Evolutionary conservation across 192 early-diverging fungal genomes (phyloP).

Genomic region (Backusella tuberculispora): DNA sequence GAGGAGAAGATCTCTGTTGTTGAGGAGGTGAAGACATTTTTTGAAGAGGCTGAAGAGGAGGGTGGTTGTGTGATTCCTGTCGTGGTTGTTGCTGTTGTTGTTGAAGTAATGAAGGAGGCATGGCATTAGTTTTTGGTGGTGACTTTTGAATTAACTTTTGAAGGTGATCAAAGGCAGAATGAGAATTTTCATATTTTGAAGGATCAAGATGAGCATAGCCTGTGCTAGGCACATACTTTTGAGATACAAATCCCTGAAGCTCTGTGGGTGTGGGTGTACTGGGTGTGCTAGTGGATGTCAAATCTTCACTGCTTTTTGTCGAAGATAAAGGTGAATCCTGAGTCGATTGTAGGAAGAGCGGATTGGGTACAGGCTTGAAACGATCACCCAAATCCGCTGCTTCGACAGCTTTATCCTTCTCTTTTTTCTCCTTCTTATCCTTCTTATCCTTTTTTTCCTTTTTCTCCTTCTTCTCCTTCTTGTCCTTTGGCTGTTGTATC

Average conservation of each 20-base stretch:
- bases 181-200: conserved; percentile 12
- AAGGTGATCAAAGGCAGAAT: conserved; percentile 18
- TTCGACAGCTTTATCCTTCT: neutral
- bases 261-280: conserved; percentile 17
- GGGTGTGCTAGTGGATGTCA: neutral
- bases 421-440: neutral
- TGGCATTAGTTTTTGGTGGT: neutral
- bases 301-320: neutral
- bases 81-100: neutral
- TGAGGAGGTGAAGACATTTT: neutral
- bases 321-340: conserved; percentile 10
- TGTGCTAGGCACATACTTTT: conserved; percentile 3
- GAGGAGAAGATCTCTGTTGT: neutral
- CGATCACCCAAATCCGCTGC: neutral
- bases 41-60: conserved; percentile 4
- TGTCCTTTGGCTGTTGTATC: neutral
- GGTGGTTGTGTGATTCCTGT: neutral
- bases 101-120: neutral
- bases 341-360: conserved; percentile 5
- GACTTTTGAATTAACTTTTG: conserved; percentile 1
- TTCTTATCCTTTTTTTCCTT: conserved; percentile 1
- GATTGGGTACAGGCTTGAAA: conserved; percentile 13
- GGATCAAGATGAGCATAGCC: conserved; percentile 18
- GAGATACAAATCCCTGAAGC: neutral
- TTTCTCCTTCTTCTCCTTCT: conserved; percentile 22